Evolutionary conservation across 1,284 basidiomycete genomes (phyloP).

Genomic region (Tilletiaria anomala): DNA sequence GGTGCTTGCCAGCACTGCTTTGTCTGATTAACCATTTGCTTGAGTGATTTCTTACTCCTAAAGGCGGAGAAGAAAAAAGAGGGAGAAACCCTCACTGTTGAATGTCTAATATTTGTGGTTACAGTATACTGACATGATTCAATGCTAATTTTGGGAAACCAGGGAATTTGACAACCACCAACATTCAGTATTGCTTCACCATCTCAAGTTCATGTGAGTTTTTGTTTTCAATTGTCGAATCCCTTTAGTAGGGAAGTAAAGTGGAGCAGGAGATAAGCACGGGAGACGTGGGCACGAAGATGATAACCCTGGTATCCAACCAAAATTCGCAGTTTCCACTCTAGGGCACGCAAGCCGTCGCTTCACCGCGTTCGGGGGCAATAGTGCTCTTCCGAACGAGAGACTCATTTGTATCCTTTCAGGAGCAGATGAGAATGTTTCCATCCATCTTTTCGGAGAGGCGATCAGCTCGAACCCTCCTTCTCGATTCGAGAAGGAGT

Average conservation of each 20-base stretch:
- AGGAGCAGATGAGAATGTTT: too few relatives aligned
- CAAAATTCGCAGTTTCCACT: slow-evolving; percentile 42
- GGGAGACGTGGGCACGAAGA: too few relatives aligned
- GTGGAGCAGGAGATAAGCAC: too few relatives aligned
- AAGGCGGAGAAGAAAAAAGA: not conserved
- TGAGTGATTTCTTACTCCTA: slow-evolving; percentile 1
- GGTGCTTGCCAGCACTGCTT: slow-evolving; percentile 34
- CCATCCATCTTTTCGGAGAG: slow-evolving; percentile 30
- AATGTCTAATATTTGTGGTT: not conserved
- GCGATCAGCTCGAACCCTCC: slow-evolving; percentile 37
- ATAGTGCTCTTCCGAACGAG: too few relatives aligned
- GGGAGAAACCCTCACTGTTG: not conserved
- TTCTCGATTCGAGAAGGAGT: slow-evolving; percentile 22
- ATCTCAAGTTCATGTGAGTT: not conserved
- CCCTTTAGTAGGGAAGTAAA: too few relatives aligned
- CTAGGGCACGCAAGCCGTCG: slow-evolving; percentile 27
- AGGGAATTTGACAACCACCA: not conserved
- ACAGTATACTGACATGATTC: not conserved
- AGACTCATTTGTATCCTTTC: slow-evolving; percentile 20
- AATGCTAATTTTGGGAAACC: not conserved
- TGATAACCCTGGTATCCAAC: slow-evolving; percentile 40
- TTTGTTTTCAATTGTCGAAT: not conserved
- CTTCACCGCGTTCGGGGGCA: too few relatives aligned
- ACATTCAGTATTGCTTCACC: not conserved
- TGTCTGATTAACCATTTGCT: slow-evolving; percentile 31